A percentile compares a stretch with the other conserved stretches of the same genome.
These are phyloP conservation scores for Narthecium ossifragum DNA, from an alignment of 106 monocot genomes.

Conservation along the genomic window DNA sequence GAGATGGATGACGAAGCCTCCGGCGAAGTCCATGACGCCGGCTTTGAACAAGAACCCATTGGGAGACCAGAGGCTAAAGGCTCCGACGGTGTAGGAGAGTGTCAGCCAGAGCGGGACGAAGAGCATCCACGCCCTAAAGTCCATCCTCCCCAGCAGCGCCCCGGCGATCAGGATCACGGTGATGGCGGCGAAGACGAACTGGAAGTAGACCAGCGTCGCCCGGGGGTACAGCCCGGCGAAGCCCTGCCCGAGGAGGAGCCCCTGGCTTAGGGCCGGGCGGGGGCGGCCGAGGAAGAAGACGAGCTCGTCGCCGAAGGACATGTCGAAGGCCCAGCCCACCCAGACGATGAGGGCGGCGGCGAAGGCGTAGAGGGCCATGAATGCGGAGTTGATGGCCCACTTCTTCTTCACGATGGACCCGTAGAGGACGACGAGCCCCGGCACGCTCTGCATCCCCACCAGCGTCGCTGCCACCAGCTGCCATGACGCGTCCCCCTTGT, in stretches of 20 bases:
- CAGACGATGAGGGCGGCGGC: constrained; percentile 33
- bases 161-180: constrained; percentile 21
- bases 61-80: not conserved
- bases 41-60: constrained; percentile 1
- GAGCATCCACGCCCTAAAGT: constrained; percentile 28
- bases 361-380: constrained; percentile 60
- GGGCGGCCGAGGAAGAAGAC: constrained; percentile 25
- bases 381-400: constrained; percentile 47
- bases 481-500: constrained; percentile 34
- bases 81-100: not conserved
- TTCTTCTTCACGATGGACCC: constrained; percentile 31
- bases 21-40: not conserved
- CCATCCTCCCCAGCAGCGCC: constrained; percentile 26
- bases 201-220: constrained; percentile 26
- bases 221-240: constrained; percentile 21
- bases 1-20: not conserved
- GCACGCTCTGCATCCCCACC: constrained; percentile 26
- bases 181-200: constrained; percentile 34
- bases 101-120: constrained; percentile 32
- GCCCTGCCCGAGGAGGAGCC: constrained; percentile 15
- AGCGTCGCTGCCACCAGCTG: constrained; percentile 25
- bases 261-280: constrained; percentile 12
- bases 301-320: constrained; percentile 38
- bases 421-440: constrained; percentile 23
- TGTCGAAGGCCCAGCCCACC: constrained; percentile 27